Conservation (phyloP, 1,139 yeast species). For the Suhomyces bribrorum region DNA sequence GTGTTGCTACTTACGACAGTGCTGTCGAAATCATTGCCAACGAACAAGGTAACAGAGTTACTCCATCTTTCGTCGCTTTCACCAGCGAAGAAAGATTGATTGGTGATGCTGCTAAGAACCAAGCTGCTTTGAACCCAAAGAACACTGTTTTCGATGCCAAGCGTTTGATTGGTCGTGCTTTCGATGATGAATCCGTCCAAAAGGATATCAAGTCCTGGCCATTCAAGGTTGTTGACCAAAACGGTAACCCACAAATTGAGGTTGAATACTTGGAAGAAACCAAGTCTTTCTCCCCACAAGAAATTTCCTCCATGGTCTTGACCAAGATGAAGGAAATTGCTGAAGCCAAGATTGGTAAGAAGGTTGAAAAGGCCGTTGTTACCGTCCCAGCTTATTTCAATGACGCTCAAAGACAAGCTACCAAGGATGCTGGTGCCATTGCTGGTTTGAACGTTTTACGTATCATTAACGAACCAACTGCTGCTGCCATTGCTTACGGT, state of each 20-base stretch:
- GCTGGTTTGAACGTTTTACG: conserved; percentile 95
- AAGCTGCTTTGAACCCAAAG: conserved; percentile 95
- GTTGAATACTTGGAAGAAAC: conserved; percentile 93
- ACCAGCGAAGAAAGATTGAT: conserved; percentile 96
- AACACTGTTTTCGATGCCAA: conserved; percentile 98
- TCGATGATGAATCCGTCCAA: conserved; percentile 87
- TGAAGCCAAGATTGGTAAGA: conserved; percentile 91
- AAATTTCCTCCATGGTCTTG: conserved; percentile 94
- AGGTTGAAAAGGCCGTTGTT: conserved; percentile 91
- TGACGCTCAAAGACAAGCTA: conserved; percentile 97
- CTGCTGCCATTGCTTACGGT: conserved; percentile 99
- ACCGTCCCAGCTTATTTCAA: conserved; percentile 98
- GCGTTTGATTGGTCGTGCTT: conserved; percentile 97
- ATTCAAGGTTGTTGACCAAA: conserved; percentile 84
- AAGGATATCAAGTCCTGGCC: conserved; percentile 98
- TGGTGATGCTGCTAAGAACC: conserved; percentile 99
- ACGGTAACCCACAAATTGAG: conserved; percentile 88
- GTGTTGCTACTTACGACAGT: conserved; percentile 95
- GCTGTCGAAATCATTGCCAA: conserved; percentile 94
- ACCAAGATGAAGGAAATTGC: conserved; percentile 98
- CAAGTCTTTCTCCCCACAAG: conserved; percentile 96
- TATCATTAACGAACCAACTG: conserved; percentile 97
- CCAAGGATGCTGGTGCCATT: conserved; percentile 98
- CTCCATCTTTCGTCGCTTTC: conserved; percentile 98
- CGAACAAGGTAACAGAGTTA: conserved; percentile 99